Evolutionary conservation across 1,284 basidiomycete species (phyloP).

Genomic region (Apiotrichum laibachii): DNA sequence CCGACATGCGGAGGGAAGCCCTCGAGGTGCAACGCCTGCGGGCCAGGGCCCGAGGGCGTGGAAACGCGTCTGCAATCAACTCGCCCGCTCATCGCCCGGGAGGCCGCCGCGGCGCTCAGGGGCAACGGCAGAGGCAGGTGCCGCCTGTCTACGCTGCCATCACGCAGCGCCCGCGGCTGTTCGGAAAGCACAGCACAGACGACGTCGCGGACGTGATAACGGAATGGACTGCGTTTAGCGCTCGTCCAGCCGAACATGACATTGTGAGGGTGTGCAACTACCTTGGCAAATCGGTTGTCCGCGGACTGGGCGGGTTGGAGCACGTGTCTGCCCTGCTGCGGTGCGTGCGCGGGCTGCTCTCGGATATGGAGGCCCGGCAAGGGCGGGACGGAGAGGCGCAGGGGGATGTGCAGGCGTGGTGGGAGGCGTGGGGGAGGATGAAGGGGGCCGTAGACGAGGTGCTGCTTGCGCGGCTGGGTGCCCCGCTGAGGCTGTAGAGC

Average conservation of each 20-base stretch:
- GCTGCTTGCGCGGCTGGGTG: constrained; percentile 64
- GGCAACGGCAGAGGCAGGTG: constrained; percentile 49
- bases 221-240: constrained; percentile 64
- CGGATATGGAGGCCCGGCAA: constrained; percentile 23
- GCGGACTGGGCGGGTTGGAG: constrained; percentile 64
- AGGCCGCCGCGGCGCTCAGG: constrained; percentile 39
- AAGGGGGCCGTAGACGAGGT: constrained; percentile 63
- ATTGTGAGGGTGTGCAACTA: constrained; percentile 68
- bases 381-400: constrained; percentile 41
- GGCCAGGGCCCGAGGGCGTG: constrained; percentile 44
- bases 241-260: constrained; percentile 64
- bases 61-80: constrained; percentile 25
- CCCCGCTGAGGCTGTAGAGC: constrained; percentile 45
- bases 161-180: constrained; percentile 55
- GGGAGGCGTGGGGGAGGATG: constrained; percentile 66
- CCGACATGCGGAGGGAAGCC: constrained; percentile 67
- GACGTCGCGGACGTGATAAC: constrained; percentile 69
- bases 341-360: constrained; percentile 61
- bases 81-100: constrained; percentile 12
- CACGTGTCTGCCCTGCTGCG: constrained; percentile 66
- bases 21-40: constrained; percentile 57
- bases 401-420: constrained; percentile 59
- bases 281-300: constrained; percentile 64
- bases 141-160: constrained; percentile 48
- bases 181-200: constrained; percentile 61